Percentiles rank a stretch among this genome's conserved stretches.
These are phyloP conservation scores for Castanea mollissima DNA, from an alignment of 306 rosid species.

Conservation along the genomic window DNA sequence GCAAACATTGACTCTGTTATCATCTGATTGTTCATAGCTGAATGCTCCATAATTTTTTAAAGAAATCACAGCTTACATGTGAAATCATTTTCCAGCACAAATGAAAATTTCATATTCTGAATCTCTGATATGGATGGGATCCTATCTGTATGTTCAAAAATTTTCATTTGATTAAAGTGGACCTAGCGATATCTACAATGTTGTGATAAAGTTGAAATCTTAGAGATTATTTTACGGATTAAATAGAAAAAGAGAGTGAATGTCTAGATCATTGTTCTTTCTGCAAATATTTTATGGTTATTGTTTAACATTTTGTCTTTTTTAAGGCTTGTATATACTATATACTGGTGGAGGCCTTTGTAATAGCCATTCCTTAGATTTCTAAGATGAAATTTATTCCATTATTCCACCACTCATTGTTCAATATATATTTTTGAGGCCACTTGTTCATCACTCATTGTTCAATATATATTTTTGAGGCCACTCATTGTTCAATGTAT, in stretches of 20 bases:
- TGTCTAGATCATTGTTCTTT: neutral
- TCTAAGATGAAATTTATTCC: no score
- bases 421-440: no score
- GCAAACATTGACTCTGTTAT: neutral
- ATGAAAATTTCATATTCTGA: neutral
- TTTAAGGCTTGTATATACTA: neutral
- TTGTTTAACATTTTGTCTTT: neutral
- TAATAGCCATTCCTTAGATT: no score
- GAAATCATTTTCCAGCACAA: neutral
- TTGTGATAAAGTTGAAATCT: no score
- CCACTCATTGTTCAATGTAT: no score
- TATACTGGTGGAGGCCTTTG: no score
- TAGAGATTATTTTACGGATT: no score
- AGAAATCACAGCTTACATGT: neutral
- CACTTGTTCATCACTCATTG: no score
- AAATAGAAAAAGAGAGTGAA: no score
- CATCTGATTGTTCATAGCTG: neutral
- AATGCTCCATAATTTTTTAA: neutral
- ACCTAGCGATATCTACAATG: neutral
- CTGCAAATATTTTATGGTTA: neutral
- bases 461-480: no score
- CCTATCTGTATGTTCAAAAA: neutral
- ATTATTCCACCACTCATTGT: no score
- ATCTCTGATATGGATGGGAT: neutral
- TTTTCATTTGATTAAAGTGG: neutral